A percentile compares a stretch with the other conserved stretches of the same genome.
Conservation (phyloP, 2,329 filamentous ascomycete genomes). For the Bisporella sp. region DNA sequence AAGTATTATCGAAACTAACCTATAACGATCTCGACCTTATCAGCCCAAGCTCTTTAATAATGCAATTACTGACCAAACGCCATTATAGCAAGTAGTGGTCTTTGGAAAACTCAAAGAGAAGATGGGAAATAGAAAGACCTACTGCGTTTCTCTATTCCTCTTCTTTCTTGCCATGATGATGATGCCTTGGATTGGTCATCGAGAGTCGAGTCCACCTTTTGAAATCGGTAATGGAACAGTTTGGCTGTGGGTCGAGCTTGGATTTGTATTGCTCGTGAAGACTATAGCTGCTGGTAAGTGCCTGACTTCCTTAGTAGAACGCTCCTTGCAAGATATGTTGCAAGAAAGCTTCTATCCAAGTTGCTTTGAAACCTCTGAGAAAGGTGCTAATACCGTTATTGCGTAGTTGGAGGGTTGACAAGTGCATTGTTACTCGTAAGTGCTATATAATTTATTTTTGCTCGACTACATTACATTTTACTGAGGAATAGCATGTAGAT, state of each 20-base stretch:
- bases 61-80: background rate
- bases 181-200: conserved; percentile 86
- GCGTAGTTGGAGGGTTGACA: conserved; percentile 64
- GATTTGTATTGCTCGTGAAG: conserved; percentile 73
- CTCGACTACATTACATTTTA: background rate
- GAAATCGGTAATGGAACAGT: conserved; percentile 55
- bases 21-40: too few species aligned
- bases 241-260: conserved; percentile 78
- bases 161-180: conserved; percentile 76
- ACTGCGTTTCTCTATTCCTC: conserved; percentile 69
- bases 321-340: too few species aligned
- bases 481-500: conserved; percentile 46
- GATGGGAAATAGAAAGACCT: conserved; percentile 80
- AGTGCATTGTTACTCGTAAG: conserved; percentile 81
- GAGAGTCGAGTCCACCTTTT: conserved; percentile 48
- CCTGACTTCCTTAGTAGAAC: conserved; percentile 69
- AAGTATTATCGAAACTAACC: too few species aligned
- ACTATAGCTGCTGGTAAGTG: conserved; percentile 89
- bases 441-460: conserved; percentile 11
- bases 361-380: too few species aligned
- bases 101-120: conserved; percentile 73
- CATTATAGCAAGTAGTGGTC: conserved; percentile 54
- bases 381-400: conserved; percentile 42
- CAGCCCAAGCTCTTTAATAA: conserved; percentile 27
- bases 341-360: too few species aligned